A percentile compares a stretch with the other conserved stretches of the same genome.
Evolutionary conservation across 2,329 filamentous ascomycete genomes (phyloP).

Genomic region (Sporothrix schenckii): DNA sequence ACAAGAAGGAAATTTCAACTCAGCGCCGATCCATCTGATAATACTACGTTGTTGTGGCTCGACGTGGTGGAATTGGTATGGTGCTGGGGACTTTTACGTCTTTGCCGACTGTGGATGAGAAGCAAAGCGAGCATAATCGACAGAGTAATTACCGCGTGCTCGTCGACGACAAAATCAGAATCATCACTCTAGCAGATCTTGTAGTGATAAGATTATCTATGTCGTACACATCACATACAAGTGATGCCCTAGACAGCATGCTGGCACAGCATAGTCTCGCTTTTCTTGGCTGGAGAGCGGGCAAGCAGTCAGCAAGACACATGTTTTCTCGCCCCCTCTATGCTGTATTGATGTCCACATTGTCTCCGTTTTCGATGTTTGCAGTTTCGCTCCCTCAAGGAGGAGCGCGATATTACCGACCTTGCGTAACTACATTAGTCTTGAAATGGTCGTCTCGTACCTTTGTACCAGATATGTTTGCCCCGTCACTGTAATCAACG

Average conservation of each 20-base stretch:
- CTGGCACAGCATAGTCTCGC: background rate
- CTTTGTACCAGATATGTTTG: background rate
- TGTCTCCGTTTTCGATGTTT: background rate
- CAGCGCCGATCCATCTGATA: conserved; percentile 26
- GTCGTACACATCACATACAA: background rate
- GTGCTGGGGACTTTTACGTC: background rate
- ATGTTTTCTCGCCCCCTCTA: background rate
- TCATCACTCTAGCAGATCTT: background rate
- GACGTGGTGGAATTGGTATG: background rate
- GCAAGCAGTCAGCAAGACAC: background rate
- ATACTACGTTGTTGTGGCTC: conserved; percentile 4
- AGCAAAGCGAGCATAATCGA: background rate
- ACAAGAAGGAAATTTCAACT: conserved; percentile 18
- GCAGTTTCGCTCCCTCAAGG: background rate
- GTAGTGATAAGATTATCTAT: conserved; percentile 18
- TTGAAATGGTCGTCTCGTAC: background rate
- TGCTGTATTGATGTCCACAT: background rate
- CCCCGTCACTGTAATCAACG: background rate
- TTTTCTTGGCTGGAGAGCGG: background rate
- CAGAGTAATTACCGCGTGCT: no score
- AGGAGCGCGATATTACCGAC: background rate
- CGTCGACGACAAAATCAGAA: background rate
- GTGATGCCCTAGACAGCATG: background rate
- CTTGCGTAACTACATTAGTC: background rate
- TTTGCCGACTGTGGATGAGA: background rate